Evolutionary conservation across 148 eudicot genomes (phyloP).

Genomic region (Spergularia bocconei): DNA sequence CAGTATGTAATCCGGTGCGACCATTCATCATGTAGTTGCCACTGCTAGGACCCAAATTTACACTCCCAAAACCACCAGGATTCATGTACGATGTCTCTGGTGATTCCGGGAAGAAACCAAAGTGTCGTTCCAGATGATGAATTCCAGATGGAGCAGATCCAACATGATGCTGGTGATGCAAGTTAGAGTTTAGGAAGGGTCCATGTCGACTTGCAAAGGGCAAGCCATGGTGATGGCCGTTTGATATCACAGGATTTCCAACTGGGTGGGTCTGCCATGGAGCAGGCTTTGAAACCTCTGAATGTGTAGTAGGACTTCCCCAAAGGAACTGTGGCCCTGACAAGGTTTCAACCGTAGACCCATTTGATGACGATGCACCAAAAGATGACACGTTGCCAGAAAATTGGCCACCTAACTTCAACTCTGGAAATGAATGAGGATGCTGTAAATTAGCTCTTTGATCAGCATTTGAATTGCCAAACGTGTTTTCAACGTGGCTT

Average conservation of each 20-base stretch:
- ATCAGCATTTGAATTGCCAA: slow-evolving; percentile 37
- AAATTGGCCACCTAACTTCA: slow-evolving; percentile 41
- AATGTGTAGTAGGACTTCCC: slow-evolving; percentile 55
- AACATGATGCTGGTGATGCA: slow-evolving; percentile 50
- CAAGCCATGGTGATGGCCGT: slow-evolving; percentile 49
- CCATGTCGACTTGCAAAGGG: slow-evolving; percentile 42
- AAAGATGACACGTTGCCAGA: slow-evolving; percentile 49
- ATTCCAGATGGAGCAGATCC: slow-evolving; percentile 81
- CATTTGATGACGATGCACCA: slow-evolving; percentile 58
- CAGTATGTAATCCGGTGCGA: slow-evolving; percentile 39
- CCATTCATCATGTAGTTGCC: slow-evolving; percentile 44
- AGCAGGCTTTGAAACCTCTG: slow-evolving; percentile 43
- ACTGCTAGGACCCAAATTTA: slow-evolving; percentile 45
- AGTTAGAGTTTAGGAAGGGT: slow-evolving; percentile 37
- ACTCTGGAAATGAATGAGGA: slow-evolving; percentile 72
- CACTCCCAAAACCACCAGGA: slow-evolving; percentile 43
- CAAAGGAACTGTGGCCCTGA: slow-evolving; percentile 88
- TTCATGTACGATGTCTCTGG: slow-evolving; percentile 50
- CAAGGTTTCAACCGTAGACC: slow-evolving; percentile 61
- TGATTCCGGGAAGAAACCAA: slow-evolving; percentile 61
- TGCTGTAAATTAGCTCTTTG: slow-evolving; percentile 45
- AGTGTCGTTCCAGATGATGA: slow-evolving; percentile 57
- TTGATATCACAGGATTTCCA: slow-evolving; percentile 42
- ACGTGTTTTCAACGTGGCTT: slow-evolving; percentile 38
- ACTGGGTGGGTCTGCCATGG: slow-evolving; percentile 39